A percentile compares a stretch with the other conserved stretches of the same genome.
Conservation (phyloP, 2,329 filamentous ascomycete genomes). For the Exophiala xenobiotica region DNA sequence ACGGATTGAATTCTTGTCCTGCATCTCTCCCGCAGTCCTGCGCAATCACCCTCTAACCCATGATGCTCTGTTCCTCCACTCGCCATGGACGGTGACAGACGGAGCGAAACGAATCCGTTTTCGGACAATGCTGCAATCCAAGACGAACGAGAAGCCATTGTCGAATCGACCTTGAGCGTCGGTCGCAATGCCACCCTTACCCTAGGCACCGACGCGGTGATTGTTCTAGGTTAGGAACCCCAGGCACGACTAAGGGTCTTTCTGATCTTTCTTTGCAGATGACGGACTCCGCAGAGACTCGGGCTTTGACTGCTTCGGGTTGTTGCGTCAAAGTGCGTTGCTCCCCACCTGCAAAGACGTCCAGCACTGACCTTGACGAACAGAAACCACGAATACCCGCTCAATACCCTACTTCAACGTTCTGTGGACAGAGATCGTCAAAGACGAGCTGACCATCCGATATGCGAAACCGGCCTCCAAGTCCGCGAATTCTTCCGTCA, state of each 20-base stretch:
- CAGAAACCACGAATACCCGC: constrained; percentile 51
- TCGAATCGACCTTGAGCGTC: constrained; percentile 52
- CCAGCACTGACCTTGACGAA: constrained; percentile 3
- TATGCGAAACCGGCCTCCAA: constrained; percentile 66
- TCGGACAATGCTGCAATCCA: constrained; percentile 18
- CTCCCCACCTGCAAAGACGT: not conserved
- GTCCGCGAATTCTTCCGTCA: constrained; percentile 50
- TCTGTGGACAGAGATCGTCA: constrained; percentile 71
- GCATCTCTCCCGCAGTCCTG: not conserved
- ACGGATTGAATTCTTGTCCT: not conserved
- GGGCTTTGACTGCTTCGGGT: constrained; percentile 55
- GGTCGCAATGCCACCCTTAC: constrained; percentile 61
- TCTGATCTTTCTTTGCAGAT: constrained; percentile 20
- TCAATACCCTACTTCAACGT: constrained; percentile 78
- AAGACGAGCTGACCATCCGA: constrained; percentile 65
- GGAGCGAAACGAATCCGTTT: constrained; percentile 18
- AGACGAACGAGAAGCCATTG: constrained; percentile 37
- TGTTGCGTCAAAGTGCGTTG: constrained; percentile 51
- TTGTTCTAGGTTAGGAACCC: constrained; percentile 53
- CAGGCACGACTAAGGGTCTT: not conserved
- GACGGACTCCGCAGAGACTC: constrained; percentile 17
- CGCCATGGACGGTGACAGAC: constrained; percentile 12
- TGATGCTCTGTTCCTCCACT: not conserved
- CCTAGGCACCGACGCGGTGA: constrained; percentile 59
- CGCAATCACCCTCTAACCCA: not conserved